These are phyloP conservation scores for Phellopilus nigrolimitatus DNA, from an alignment of 1,284 basidiomycete species.

Conservation along the genomic window DNA sequence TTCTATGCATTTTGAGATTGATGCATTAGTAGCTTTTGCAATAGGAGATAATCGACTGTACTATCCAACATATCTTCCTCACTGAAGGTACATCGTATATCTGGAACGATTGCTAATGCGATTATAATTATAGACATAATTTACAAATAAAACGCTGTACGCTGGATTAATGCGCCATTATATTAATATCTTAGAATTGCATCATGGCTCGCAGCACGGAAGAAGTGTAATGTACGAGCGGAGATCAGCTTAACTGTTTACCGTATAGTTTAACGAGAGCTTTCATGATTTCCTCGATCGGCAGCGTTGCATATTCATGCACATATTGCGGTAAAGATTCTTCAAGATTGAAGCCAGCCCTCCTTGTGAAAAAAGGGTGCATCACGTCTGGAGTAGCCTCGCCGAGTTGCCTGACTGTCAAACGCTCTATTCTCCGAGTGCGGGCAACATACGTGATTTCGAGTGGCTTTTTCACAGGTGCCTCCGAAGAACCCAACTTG, in stretches of 20 bases:
- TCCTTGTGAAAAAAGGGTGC: conserved; percentile 84
- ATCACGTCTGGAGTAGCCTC: conserved; percentile 85
- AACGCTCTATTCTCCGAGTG: conserved; percentile 59
- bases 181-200: neutral
- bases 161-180: too few species aligned
- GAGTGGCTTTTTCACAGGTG: conserved; percentile 26
- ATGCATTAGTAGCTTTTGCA: too few species aligned
- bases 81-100: too few species aligned
- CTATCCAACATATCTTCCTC: too few species aligned
- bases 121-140: too few species aligned
- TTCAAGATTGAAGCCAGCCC: conserved; percentile 74
- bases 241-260: conserved; percentile 53
- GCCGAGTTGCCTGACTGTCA: conserved; percentile 79
- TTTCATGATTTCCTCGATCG: conserved; percentile 84
- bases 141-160: too few species aligned
- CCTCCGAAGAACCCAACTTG: conserved; percentile 2
- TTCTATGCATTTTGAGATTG: too few species aligned
- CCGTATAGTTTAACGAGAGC: conserved; percentile 76
- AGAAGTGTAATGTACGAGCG: neutral
- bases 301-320: conserved; percentile 79
- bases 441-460: conserved; percentile 48
- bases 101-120: too few species aligned
- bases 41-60: too few species aligned
- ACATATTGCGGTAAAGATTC: conserved; percentile 81
- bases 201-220: neutral